These are phyloP conservation scores for Cercophora scortea DNA, from an alignment of 495 filamentous ascomycete species.

Conservation along the genomic window DNA sequence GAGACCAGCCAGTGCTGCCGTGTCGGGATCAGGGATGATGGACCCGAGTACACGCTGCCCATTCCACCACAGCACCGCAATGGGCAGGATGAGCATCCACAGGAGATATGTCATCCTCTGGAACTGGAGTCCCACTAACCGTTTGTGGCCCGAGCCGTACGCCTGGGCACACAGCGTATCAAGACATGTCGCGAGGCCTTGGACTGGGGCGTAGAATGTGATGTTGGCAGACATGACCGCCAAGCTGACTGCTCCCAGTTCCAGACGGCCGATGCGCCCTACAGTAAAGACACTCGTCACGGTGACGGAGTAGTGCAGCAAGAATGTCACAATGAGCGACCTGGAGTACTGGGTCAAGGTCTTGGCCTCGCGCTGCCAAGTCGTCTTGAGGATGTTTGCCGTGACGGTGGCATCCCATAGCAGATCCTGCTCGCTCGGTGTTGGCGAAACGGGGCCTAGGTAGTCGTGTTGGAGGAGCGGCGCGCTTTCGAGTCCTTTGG, in stretches of 20 bases:
- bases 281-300: conserved; percentile 62
- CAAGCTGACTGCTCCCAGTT: conserved; percentile 58
- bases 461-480: conserved; percentile 20
- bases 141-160: conserved; percentile 60
- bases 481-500: conserved; percentile 29
- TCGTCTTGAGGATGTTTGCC: conserved; percentile 67
- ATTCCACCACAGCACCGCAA: conserved; percentile 51
- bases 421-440: conserved; percentile 23
- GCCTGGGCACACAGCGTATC: conserved; percentile 72
- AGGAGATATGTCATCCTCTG: conserved; percentile 66
- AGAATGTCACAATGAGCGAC: conserved; percentile 59
- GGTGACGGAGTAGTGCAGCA: conserved; percentile 66
- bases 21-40: conserved; percentile 54
- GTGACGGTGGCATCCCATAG: conserved; percentile 72
- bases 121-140: conserved; percentile 61
- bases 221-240: conserved; percentile 69
- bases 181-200: conserved; percentile 61
- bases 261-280: conserved; percentile 53
- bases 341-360: conserved; percentile 49
- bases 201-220: conserved; percentile 62
- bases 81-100: conserved; percentile 53
- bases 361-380: conserved; percentile 74
- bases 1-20: conserved; percentile 54
- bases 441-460: conserved; percentile 7
- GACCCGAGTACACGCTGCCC: conserved; percentile 45